Evolutionary conservation across 352 stramenopile genomes (phyloP).

Genomic region (Globisporangium paddicum): DNA sequence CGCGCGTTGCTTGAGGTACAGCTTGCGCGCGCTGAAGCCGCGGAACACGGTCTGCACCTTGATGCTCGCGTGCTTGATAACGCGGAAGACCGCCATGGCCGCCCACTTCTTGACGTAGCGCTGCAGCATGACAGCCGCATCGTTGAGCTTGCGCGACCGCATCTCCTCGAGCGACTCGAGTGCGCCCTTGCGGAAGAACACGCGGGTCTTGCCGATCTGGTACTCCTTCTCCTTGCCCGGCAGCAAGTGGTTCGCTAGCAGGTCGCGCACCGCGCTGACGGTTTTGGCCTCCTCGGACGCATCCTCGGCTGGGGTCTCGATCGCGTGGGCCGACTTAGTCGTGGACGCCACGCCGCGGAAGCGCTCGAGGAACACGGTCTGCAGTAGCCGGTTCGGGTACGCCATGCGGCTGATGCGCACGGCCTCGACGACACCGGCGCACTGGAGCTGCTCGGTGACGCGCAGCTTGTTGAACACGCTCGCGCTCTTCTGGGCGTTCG

Average conservation of each 20-base stretch:
- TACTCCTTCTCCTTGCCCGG: constrained; percentile 59
- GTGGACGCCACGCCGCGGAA: constrained; percentile 60
- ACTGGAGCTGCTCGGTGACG: constrained; percentile 96
- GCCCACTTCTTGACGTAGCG: constrained; percentile 81
- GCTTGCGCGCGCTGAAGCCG: constrained; percentile 29
- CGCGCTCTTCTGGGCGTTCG: constrained; percentile 94
- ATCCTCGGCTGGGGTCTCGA: not conserved
- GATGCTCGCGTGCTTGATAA: constrained; percentile 50
- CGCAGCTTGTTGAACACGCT: constrained; percentile 85
- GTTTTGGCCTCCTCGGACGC: constrained; percentile 38
- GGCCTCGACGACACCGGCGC: constrained; percentile 97
- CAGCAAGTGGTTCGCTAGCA: constrained; percentile 61
- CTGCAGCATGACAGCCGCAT: constrained; percentile 76
- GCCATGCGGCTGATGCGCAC: constrained; percentile 96
- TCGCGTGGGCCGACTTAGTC: constrained; percentile 1
- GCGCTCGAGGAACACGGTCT: constrained; percentile 84
- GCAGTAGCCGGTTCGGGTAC: constrained; percentile 96
- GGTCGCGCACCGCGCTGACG: constrained; percentile 33
- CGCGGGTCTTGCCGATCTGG: constrained; percentile 88
- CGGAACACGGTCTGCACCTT: constrained; percentile 57
- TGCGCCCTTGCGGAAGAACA: constrained; percentile 92
- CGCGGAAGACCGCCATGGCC: constrained; percentile 56
- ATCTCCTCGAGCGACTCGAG: constrained; percentile 90
- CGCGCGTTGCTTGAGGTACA: constrained; percentile 61
- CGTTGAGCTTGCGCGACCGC: constrained; percentile 74